Evolutionary conservation across 306 rosid species (phyloP), one percentile per base, ranked within the genome.

Genomic region (Corylus avellana): DNA sequence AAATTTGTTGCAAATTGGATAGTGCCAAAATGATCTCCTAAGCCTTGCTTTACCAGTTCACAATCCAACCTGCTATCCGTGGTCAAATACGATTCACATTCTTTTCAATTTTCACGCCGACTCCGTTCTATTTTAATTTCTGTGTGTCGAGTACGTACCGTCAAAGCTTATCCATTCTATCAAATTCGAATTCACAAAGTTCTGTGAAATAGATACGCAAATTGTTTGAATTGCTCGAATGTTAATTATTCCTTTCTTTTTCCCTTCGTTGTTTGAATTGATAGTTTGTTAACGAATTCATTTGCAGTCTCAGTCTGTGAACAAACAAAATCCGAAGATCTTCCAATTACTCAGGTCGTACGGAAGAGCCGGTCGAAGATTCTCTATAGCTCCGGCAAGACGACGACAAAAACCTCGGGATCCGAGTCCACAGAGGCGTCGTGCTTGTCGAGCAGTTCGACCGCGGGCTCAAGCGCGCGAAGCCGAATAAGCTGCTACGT

Each of bases 301-400:
- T 48, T 42, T 74, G 69, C 32, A 29, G 32, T 29, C 32, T 29
- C 7, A 61, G 67, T 79, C 46, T 71, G 59, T 64, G 35, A 37
- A 29, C 32, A 57, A 35, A n/a, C 32, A 6, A n/a, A 20, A 44
- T 55, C 80, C 53, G 73, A 79, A 61, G 20, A 54, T 70, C 63
- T 57, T 61, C 54, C 50, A 39, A 68, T 75, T 83, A 47, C 69
- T 4, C 63, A 74, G 92, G 98, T 89, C 78, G 85, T 75, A 27
- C 87, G 94, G 80, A 94, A 74, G 88, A 84, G 81, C 27, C 88
- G 95, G 27, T 86, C 98, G 73, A 94, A 90, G 90, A 80, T 87
- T 29, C 79, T 48, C 25, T 77, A 87, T 84, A 70, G 79, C 56
- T 77, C 88, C 73, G 77, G 17, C 18, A 53, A 57, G 61, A 78